Conservation (phyloP, 2,329 filamentous ascomycete species). For the Sporothrix inflata region DNA sequence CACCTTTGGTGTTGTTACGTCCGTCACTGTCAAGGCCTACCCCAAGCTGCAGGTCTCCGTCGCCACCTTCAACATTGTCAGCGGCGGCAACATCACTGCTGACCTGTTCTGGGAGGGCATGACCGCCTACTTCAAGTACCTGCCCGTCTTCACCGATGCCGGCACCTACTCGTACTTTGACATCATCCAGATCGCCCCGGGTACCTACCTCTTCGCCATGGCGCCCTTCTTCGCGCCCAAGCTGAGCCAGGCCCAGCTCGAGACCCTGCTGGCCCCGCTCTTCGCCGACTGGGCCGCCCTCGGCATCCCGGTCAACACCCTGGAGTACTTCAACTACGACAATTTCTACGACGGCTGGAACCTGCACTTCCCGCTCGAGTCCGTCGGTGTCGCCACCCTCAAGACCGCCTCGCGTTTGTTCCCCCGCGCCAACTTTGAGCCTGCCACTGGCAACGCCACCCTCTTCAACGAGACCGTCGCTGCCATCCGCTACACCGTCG, state of each 20-base stretch:
- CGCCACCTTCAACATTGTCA: slow-evolving; percentile 36
- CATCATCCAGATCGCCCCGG: slow-evolving; percentile 33
- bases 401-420: slow-evolving; percentile 40
- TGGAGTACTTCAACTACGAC: slow-evolving; percentile 36
- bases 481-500: slow-evolving; percentile 45
- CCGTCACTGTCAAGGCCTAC: slow-evolving; percentile 33
- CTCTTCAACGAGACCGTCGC: slow-evolving; percentile 37
- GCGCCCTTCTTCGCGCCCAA: slow-evolving; percentile 38
- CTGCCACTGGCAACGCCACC: slow-evolving; percentile 41
- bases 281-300: slow-evolving; percentile 36
- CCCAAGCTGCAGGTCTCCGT: slow-evolving; percentile 35
- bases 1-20: slow-evolving; percentile 46
- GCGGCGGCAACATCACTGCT: slow-evolving; percentile 45
- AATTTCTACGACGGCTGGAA: slow-evolving; percentile 54
- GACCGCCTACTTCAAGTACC: slow-evolving; percentile 38
- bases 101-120: slow-evolving; percentile 45
- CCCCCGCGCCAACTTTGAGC: slow-evolving; percentile 38
- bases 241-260: slow-evolving; percentile 33
- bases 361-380: slow-evolving; percentile 38
- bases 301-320: slow-evolving; percentile 34
- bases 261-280: slow-evolving; percentile 35
- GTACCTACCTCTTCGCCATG: slow-evolving; percentile 37
- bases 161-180: slow-evolving; percentile 41
- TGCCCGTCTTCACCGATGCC: slow-evolving; percentile 38
- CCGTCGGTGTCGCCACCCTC: slow-evolving; percentile 42